Conservation (phyloP, 495 filamentous ascomycete genomes). For the Saxispiralis lemnorum region DNA sequence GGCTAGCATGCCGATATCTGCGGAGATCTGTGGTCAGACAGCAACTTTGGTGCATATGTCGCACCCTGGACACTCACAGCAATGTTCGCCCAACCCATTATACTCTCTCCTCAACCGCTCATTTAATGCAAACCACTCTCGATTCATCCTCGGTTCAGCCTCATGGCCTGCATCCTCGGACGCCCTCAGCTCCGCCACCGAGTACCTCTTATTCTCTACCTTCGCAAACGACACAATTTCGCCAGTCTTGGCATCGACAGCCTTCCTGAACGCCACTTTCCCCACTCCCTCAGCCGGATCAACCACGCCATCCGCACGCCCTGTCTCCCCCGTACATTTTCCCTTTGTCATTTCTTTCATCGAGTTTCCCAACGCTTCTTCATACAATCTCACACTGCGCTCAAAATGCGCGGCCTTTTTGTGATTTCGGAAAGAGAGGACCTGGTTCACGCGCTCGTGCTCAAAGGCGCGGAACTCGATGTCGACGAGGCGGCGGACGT, state of each 20-base stretch:
- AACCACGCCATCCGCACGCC: background rate
- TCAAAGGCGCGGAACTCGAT: constrained; percentile 15
- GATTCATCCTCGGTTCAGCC: constrained; percentile 10
- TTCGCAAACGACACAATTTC: constrained; percentile 11
- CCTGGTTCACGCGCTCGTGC: constrained; percentile 10
- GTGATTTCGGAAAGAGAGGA: constrained; percentile 10
- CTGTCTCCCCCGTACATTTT: background rate
- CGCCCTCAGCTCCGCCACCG: background rate
- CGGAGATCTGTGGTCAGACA: background rate
- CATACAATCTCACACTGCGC: constrained; percentile 7
- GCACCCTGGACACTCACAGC: constrained; percentile 5
- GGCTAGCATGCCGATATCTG: constrained; percentile 14
- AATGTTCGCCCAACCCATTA: constrained; percentile 6
- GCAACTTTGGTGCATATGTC: no score
- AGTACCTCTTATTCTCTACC: constrained; percentile 8
- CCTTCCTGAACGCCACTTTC: constrained; percentile 6
- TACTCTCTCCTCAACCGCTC: constrained; percentile 9
- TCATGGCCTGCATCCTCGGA: constrained; percentile 10
- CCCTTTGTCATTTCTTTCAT: background rate
- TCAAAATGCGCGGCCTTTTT: constrained; percentile 9
- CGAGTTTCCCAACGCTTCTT: background rate
- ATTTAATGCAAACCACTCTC: constrained; percentile 14
- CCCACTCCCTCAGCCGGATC: background rate
- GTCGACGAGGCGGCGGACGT: constrained; percentile 12
- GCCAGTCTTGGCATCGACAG: constrained; percentile 3